Conservation (phyloP, 1,139 yeast genomes). For the Yamadazyma jaroonii region DNA sequence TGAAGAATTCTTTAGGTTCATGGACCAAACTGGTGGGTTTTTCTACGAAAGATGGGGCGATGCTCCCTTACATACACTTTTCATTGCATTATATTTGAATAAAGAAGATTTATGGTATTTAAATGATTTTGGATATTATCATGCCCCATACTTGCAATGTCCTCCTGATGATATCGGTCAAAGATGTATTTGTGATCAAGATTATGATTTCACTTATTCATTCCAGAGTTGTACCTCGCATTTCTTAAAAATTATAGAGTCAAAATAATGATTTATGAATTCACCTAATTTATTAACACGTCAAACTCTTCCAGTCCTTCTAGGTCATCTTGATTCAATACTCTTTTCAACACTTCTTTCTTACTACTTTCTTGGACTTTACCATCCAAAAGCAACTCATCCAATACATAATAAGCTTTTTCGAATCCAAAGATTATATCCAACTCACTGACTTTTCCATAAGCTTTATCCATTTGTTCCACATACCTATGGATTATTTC, state of each 20-base stretch:
- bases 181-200: constrained; percentile 32
- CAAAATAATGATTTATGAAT: background rate
- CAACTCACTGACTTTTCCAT: constrained; percentile 94
- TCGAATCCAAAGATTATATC: constrained; percentile 94
- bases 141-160: constrained; percentile 35
- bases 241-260: constrained; percentile 12
- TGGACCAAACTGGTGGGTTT: constrained; percentile 34
- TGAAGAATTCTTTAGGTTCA: constrained; percentile 21
- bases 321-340: constrained; percentile 72
- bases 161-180: constrained; percentile 21
- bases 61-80: constrained; percentile 38
- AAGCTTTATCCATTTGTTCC: constrained; percentile 93
- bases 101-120: constrained; percentile 30
- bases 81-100: constrained; percentile 22
- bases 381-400: constrained; percentile 84
- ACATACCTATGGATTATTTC: constrained; percentile 92
- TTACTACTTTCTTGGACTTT: constrained; percentile 81
- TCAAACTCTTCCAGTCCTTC: constrained; percentile 52
- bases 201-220: constrained; percentile 24
- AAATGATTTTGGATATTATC: constrained; percentile 31
- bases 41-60: constrained; percentile 44
- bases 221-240: constrained; percentile 33
- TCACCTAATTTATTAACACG: constrained; percentile 23
- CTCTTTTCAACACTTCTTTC: constrained; percentile 71
- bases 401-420: constrained; percentile 88